These are phyloP conservation scores for Paramecium tetraurelia DNA, from an alignment of 73 alveolate genomes.

Conservation along the genomic window DNA sequence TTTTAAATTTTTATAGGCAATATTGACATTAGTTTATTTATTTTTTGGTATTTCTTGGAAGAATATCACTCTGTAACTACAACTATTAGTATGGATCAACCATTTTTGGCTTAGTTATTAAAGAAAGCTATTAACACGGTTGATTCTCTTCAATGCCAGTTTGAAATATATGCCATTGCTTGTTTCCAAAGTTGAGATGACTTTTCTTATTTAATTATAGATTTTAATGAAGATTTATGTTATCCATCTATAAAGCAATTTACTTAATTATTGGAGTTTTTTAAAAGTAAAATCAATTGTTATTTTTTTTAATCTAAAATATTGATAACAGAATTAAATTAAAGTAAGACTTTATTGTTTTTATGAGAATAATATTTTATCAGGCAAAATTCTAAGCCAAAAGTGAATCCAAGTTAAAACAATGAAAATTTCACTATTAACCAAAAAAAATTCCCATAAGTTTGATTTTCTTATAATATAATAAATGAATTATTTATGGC, in stretches of 20 bases:
- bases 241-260: not conserved
- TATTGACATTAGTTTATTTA: not conserved
- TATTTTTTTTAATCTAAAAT: too few species aligned
- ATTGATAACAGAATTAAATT: too few species aligned
- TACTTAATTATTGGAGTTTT: too few species aligned
- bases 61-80: not conserved
- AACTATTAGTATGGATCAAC: not conserved
- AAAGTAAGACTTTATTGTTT: too few species aligned
- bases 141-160: not conserved
- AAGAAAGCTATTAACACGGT: not conserved
- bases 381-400: too few species aligned
- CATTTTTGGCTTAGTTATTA: not conserved
- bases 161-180: not conserved
- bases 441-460: too few species aligned
- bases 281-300: too few species aligned
- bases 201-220: not conserved
- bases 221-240: not conserved
- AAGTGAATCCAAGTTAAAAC: too few species aligned
- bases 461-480: too few species aligned
- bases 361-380: too few species aligned
- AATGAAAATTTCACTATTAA: too few species aligned
- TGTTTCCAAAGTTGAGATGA: not conserved
- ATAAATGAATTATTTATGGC: too few species aligned
- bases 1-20: not conserved
- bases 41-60: not conserved